Evolutionary conservation across 1,139 yeast species (phyloP).

Genomic region (Geotrichum fermentans): DNA sequence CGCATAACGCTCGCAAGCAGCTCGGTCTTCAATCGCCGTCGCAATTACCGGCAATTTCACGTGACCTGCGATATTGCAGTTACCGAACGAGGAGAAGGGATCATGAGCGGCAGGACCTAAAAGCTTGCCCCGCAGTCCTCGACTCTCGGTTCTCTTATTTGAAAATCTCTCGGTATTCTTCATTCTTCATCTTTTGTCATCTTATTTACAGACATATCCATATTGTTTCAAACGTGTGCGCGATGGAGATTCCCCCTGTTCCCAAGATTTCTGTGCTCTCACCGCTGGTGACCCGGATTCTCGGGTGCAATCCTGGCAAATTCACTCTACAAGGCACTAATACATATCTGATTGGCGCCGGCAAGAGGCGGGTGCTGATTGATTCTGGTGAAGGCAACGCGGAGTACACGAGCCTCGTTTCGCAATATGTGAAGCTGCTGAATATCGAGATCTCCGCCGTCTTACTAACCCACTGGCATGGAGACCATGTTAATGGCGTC

Average conservation of each 20-base stretch:
- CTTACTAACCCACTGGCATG: conserved; percentile 41
- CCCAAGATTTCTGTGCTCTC: conserved; percentile 36
- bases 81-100: too few species aligned
- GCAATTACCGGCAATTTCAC: too few species aligned
- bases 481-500: conserved; percentile 39
- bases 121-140: too few species aligned
- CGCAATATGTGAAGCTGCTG: conserved; percentile 27
- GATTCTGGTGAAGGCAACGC: conserved; percentile 40
- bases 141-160: too few species aligned
- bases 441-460: conserved; percentile 33
- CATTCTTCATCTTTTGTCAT: too few species aligned
- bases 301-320: conserved; percentile 40
- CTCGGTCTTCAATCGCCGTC: too few species aligned
- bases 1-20: too few species aligned
- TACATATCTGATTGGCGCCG: conserved; percentile 40
- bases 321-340: conserved; percentile 43
- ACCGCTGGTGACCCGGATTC: conserved; percentile 38
- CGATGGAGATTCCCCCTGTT: conserved; percentile 13
- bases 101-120: too few species aligned
- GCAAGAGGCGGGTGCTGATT: conserved; percentile 34
- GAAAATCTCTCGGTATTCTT: too few species aligned
- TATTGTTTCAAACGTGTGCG: too few species aligned
- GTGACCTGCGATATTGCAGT: too few species aligned
- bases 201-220: too few species aligned
- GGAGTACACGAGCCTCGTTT: conserved; percentile 32